These are phyloP conservation scores for Alternaria infectoria DNA, from an alignment of 2,329 filamentous ascomycete species.

Conservation along the genomic window DNA sequence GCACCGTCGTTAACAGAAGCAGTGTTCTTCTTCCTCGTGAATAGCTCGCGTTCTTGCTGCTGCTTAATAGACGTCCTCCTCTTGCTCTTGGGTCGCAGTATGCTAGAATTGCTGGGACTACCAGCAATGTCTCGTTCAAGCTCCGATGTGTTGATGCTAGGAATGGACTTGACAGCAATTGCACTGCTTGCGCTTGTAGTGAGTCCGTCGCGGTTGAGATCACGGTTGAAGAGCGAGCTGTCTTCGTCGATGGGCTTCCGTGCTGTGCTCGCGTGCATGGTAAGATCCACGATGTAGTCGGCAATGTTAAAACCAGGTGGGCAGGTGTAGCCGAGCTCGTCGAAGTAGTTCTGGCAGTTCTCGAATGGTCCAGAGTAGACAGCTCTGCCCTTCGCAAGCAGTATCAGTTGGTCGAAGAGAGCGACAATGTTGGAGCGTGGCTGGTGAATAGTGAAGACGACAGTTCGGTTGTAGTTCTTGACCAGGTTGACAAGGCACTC, in stretches of 20 bases:
- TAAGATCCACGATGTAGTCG: constrained; percentile 95
- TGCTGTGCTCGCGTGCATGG: constrained; percentile 84
- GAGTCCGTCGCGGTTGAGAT: constrained; percentile 67
- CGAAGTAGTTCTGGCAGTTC: constrained; percentile 90
- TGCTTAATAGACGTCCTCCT: constrained; percentile 81
- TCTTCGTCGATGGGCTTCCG: constrained; percentile 62
- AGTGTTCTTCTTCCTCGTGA: constrained; percentile 76
- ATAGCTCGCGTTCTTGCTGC: constrained; percentile 89
- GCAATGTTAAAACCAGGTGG: constrained; percentile 98
- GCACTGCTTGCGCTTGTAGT: constrained; percentile 85
- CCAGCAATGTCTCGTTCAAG: constrained; percentile 66
- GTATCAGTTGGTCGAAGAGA: constrained; percentile 90
- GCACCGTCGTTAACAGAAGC: constrained; percentile 55
- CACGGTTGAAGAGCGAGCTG: constrained; percentile 64
- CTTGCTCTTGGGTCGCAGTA: constrained; percentile 68
- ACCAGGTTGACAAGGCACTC: constrained; percentile 94
- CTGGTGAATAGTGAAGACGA: constrained; percentile 98
- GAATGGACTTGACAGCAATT: constrained; percentile 86
- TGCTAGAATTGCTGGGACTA: constrained; percentile 65
- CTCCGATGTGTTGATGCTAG: constrained; percentile 79
- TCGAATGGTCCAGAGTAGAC: constrained; percentile 93
- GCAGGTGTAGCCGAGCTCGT: constrained; percentile 88
- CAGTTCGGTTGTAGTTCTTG: constrained; percentile 94
- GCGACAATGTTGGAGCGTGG: constrained; percentile 98
- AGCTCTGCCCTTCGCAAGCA: constrained; percentile 85